phyloP scores from a whole-genome alignment of 805 yeast species.

The Zygoascus tannicola region DNA sequence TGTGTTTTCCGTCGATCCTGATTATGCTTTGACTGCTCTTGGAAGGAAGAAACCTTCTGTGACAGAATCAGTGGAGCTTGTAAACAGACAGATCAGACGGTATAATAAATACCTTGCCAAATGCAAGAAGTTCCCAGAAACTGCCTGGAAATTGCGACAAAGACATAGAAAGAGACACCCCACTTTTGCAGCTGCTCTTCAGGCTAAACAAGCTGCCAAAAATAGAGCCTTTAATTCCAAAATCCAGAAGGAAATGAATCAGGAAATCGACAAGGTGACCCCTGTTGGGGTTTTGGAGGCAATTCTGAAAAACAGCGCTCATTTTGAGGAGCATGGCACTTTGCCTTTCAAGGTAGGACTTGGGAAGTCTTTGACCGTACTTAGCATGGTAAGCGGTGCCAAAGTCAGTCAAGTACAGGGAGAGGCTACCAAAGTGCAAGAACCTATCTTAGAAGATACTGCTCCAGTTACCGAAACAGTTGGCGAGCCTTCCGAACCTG shows the following conservation, averaged over 20 bases:
- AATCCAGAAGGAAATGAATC: conserved; percentile 35
- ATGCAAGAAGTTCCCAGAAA: conserved; percentile 49
- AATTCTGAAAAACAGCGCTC: conserved; percentile 18
- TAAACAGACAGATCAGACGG: conserved; percentile 57
- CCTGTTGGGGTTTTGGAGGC: conserved; percentile 27
- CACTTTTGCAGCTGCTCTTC: conserved; percentile 14
- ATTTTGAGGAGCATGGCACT: conserved; percentile 12
- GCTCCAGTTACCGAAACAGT: conserved; percentile 4
- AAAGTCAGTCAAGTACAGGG: conserved; percentile 15
- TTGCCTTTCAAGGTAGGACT: conserved; percentile 13
- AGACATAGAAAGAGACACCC: conserved; percentile 18
- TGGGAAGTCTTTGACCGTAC: conserved; percentile 16
- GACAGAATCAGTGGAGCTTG: conserved; percentile 56
- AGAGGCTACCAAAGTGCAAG: conserved; percentile 20
- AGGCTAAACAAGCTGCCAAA: conserved; percentile 7
- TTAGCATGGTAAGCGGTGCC: conserved; percentile 18
- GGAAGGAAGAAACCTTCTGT: conserved; percentile 79
- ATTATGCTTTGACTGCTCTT: conserved; percentile 71
- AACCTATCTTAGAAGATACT: conserved; percentile 23
- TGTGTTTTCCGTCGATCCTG: conserved; percentile 76
- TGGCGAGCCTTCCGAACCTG: conserved; percentile 4
- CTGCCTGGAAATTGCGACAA: conserved; percentile 37
- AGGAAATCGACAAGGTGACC: conserved; percentile 22
- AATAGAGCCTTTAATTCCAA: conserved; percentile 30
- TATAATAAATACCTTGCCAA: conserved; percentile 67